Evolutionary conservation across 2,329 filamentous ascomycete species (phyloP).

Genomic region (Sphaerulina populicola): DNA sequence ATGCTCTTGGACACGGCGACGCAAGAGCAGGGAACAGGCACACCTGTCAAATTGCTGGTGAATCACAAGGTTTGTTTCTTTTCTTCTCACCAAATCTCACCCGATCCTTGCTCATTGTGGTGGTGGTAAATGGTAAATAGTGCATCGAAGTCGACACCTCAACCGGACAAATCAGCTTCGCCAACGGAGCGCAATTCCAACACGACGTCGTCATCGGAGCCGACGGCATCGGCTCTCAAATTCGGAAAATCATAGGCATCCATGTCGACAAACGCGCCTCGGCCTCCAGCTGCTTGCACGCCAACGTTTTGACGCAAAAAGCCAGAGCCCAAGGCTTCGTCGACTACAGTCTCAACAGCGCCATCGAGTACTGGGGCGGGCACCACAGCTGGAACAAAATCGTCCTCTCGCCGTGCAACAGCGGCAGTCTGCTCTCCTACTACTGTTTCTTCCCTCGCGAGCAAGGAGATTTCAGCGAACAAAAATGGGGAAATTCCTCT

Average conservation of each 20-base stretch:
- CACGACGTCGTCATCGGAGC: conserved; percentile 58
- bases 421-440: conserved; percentile 56
- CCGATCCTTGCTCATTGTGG: conserved; percentile 5
- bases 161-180: conserved; percentile 43
- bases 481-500: too few species aligned
- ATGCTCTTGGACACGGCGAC: conserved; percentile 57
- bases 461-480: conserved; percentile 52
- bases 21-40: conserved; percentile 45
- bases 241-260: conserved; percentile 57
- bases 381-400: conserved; percentile 59
- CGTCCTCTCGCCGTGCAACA: conserved; percentile 60
- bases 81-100: too few species aligned
- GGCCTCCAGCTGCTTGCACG: conserved; percentile 55
- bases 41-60: conserved; percentile 47
- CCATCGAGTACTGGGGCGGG: conserved; percentile 64
- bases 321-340: conserved; percentile 56
- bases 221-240: conserved; percentile 60
- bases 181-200: conserved; percentile 42
- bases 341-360: conserved; percentile 53
- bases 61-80: conserved; percentile 51
- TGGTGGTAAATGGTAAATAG: too few species aligned
- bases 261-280: conserved; percentile 52
- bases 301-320: too few species aligned
- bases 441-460: conserved; percentile 61
- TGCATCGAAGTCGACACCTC: conserved; percentile 44